Evolutionary conservation across 2,329 filamentous ascomycete species (phyloP), one percentile per base, ranked within the genome.

Genomic region (Drechslera avenae): DNA sequence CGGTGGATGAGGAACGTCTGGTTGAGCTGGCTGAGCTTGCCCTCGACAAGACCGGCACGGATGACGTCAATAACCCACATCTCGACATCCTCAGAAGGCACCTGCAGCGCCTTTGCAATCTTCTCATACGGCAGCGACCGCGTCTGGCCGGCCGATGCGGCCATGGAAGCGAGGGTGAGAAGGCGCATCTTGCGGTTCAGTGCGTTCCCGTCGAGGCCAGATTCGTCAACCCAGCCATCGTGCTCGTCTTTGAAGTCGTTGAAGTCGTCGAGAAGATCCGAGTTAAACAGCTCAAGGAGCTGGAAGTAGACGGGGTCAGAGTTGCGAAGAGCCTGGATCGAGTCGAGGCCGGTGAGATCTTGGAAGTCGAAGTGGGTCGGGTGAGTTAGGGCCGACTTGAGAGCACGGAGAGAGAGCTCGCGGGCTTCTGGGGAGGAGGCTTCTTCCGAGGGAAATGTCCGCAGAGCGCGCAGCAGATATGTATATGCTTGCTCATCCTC

Each of bases 11-110:
- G 83, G 83, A 99, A 97, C 58, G 93, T 89, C 73, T 90, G 85
- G 74, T 91, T 91, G 73, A 93, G 84, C 79, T 99, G 94, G 52
- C 89, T 94, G 63, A 99, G 86, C 79, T 96, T 96, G 73, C 94
- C 94, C 80, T 99, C 94, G 44, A 99, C 90, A 31, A 99, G 86
- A 28, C 92, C 91, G 39, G 92, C 91, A 63, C 94, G 90, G 77
- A 99, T 97, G 63, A 95, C 92, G 74, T 99, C 94, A 69, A 99
- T 99, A 62, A 95, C 91, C 94, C 94, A 99, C 83, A 93, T 89
- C 82, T 99, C 94, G 34, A 97, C 91, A 58, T 97, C 91, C 59
- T 89, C 86, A 39, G 79, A 72, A 37, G 90, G 86, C 48, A 99
- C 86, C 76, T 94, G 88, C 39, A 99, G 85, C 5, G 91, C 88